Evolutionary conservation across 192 early-diverging fungal genomes (phyloP).

Genomic region (Pilobolus umbonatus): DNA sequence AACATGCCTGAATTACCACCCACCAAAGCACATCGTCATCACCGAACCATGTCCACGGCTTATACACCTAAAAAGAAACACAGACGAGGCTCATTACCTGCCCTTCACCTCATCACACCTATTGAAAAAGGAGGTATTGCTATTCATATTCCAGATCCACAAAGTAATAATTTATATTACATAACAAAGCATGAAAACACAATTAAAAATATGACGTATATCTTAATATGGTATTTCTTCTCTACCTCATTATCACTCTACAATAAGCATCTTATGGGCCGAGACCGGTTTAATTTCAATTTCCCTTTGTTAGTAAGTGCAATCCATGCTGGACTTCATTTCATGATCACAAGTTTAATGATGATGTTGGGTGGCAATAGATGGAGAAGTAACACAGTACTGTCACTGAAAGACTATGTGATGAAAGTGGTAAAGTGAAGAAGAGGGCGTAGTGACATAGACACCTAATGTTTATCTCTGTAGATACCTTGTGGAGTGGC

Average conservation of each 20-base stretch:
- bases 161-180: no score
- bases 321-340: slow-evolving; percentile 68
- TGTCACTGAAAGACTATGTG: slow-evolving; percentile 22
- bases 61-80: no score
- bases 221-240: slow-evolving; percentile 66
- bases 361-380: slow-evolving; percentile 45
- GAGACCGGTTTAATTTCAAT: slow-evolving; percentile 64
- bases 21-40: no score
- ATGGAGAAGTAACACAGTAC: slow-evolving; percentile 6
- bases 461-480: background rate
- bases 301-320: slow-evolving; percentile 75
- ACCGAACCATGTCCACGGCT: no score
- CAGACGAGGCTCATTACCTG: no score
- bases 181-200: no score
- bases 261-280: slow-evolving; percentile 81
- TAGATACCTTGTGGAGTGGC: slow-evolving; percentile 54
- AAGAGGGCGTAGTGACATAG: no score
- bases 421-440: slow-evolving; percentile 24
- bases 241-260: slow-evolving; percentile 72
- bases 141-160: no score
- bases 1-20: no score
- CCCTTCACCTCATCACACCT: no score
- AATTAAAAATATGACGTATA: no score
- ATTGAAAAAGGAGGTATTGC: no score
- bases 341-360: slow-evolving; percentile 49